A percentile compares a stretch with the other conserved stretches of the same genome.
phyloP scores from a whole-genome alignment of 192 early-diverging fungal species.

The Pilaira anomala region DNA sequence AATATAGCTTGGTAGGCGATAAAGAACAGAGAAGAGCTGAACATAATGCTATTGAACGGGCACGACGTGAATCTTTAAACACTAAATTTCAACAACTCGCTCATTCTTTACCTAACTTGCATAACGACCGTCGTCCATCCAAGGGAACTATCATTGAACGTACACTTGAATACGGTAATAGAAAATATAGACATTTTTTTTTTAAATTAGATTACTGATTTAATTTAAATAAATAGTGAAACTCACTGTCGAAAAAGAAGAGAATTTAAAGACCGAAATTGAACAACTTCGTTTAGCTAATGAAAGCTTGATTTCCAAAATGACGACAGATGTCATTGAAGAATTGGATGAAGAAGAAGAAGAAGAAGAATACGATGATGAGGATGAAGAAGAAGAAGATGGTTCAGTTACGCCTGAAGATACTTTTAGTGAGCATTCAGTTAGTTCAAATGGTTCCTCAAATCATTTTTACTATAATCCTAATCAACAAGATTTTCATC shows the following conservation, averaged over 20 bases:
- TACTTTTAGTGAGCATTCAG: background rate
- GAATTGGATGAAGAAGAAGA: slow-evolving; percentile 12
- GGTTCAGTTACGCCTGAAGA: background rate
- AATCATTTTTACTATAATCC: no score
- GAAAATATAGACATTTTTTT: slow-evolving; percentile 46
- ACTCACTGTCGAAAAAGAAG: slow-evolving; percentile 31
- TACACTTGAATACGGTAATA: slow-evolving; percentile 60
- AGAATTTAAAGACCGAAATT: slow-evolving; percentile 27
- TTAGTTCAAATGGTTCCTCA: no score
- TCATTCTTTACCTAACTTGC: slow-evolving; percentile 67
- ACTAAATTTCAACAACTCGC: slow-evolving; percentile 79
- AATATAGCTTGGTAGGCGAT: background rate
- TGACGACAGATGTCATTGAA: slow-evolving; percentile 1
- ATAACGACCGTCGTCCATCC: slow-evolving; percentile 69
- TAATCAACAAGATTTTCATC: no score
- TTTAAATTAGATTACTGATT: slow-evolving; percentile 22
- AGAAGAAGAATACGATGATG: background rate
- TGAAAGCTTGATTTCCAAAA: slow-evolving; percentile 5
- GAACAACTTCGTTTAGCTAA: slow-evolving; percentile 21
- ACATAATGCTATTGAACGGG: slow-evolving; percentile 84
- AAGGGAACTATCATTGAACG: slow-evolving; percentile 78
- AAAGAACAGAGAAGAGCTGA: slow-evolving; percentile 55
- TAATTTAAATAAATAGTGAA: slow-evolving; percentile 21
- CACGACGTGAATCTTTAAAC: slow-evolving; percentile 77
- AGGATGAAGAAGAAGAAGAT: background rate